These are phyloP conservation scores for Oryza officinalis DNA, from an alignment of 176 grass and related monocot genomes.

Conservation along the genomic window DNA sequence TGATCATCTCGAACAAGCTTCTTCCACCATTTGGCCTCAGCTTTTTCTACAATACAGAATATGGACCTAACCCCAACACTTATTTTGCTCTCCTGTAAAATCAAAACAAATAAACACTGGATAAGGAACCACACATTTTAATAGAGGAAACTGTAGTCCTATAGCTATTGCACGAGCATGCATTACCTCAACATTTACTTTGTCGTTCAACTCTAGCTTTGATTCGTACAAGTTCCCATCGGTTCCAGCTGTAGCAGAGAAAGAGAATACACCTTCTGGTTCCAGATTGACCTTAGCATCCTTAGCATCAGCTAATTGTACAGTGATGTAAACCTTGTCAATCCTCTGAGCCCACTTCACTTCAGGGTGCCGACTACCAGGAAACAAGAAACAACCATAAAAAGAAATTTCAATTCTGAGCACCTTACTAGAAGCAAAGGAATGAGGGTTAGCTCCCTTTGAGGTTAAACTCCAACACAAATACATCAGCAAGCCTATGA, in stretches of 20 bases:
- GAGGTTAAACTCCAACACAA: not conserved
- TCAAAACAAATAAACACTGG: not conserved
- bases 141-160: not conserved
- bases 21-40: slow-evolving; percentile 85
- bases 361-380: slow-evolving; percentile 75
- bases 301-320: slow-evolving; percentile 84
- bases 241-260: slow-evolving; percentile 79
- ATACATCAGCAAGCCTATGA: not conserved
- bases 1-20: slow-evolving; percentile 70
- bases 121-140: slow-evolving; percentile 15
- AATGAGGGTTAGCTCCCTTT: not conserved
- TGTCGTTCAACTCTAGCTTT: slow-evolving; percentile 78
- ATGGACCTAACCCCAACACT: slow-evolving; percentile 74
- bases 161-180: not conserved
- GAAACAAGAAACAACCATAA: slow-evolving; percentile 29
- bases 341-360: slow-evolving; percentile 91
- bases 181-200: slow-evolving; percentile 85
- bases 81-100: slow-evolving; percentile 81
- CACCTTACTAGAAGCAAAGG: not conserved
- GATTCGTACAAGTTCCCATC: slow-evolving; percentile 64
- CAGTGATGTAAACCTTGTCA: slow-evolving; percentile 88
- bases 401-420: not conserved
- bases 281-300: slow-evolving; percentile 90
- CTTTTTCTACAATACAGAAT: slow-evolving; percentile 70
- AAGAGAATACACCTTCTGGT: slow-evolving; percentile 83